Base-by-base conservation (phyloP, 371 early-diverging fungal genomes). In the Apophysomyces elegans region DNA sequence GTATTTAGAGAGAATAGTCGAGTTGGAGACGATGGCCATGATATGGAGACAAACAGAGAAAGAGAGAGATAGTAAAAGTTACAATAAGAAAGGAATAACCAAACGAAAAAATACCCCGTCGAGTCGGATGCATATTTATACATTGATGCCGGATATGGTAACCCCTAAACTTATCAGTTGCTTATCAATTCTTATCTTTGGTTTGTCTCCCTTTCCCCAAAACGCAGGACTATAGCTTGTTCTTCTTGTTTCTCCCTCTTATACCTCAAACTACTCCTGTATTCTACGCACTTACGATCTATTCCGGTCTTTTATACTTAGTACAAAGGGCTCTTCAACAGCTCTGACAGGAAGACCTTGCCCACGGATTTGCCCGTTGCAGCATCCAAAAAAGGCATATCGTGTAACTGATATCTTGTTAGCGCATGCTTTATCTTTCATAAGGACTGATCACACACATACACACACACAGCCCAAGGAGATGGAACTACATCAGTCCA, bases 1-100 rank as follows among this genome's bases (percentile, higher is more conserved):
- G 65, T 80, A 81, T 68, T 80, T 82, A 14, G 41, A 45, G 26
- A 80, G 75, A 59, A 74, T 73, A 43, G 69, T 60, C 32, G 80
- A 63, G 64, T 74, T 69, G 14, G 75, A 77, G 39, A 39, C 47
- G 60, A 68, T 63, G 35, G 66, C 63, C 70, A 75, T 65, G 39
- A 0, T 65, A 32, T 4, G 63, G 14, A 39, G 32, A 26, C 32
- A 26, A 18, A 18, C 18, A 18, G 18, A 18, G 18, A 18, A 0
- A 18, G 18, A 18, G 32, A 26, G 32, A 26, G 32, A 26, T 1
- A 26, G 32, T 3, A 26, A 26, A 26, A 26, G 32, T 26, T 26
- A 26, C 32, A 26, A 26, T 21, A 36, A 61, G 47, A 45, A 62
- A 66, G 26, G 38, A 44, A 43, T 46, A 59, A 56, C 41, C 41